Evolutionary conservation across 2,329 filamentous ascomycete genomes (phyloP), one percentile per base, ranked within the genome.

Genomic region (Decorospora gaudefroyi): DNA sequence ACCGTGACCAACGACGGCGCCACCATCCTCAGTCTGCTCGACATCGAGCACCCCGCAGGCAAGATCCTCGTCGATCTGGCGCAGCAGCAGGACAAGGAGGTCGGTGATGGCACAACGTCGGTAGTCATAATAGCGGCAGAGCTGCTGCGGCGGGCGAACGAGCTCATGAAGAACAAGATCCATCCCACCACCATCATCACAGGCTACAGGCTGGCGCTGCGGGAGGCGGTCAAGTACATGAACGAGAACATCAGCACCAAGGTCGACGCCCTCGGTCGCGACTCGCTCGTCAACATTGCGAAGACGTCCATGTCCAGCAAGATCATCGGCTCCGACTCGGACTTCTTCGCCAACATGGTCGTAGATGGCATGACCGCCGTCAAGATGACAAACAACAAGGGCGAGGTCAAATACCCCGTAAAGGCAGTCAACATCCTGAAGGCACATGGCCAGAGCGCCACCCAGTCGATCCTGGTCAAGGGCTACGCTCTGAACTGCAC

Each of bases 261-360:
- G 76, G 92, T 97, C 44, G 92, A 97, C 67, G 84, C 86, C 49
- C 82, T 99, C 41, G 91, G 90, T 48, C 85, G 88, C 50, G 93
- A 97, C 53, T 93, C 89, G 48, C 82, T 99, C 59, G 73, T 97
- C 67, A 96, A 84, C 75, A 96, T 99, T 69, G 93, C 93, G 52
- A 97, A 92, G 78, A 99, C 93, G 13, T 96, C 91, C 66, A 99
- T 99, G 92, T 96, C 91, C 39, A 95, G 89, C 79, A 99, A 99
- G 78, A 95, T 99, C 67, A 97, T 99, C 70, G 93, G 93, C 45
- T 78, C 88, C 43, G 93, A 99, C 74, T 90, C 89, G 9, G 90
- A 96, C 55, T 99, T 99, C 78, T 99, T 99, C 68, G 84, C 92
- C 60, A 88, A 93, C 74, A 95, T 99, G 87, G 90, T 91, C 9